phyloP scores from a whole-genome alignment of 176 grass and related monocot genomes.

The Hyparrhenia diplandra region DNA sequence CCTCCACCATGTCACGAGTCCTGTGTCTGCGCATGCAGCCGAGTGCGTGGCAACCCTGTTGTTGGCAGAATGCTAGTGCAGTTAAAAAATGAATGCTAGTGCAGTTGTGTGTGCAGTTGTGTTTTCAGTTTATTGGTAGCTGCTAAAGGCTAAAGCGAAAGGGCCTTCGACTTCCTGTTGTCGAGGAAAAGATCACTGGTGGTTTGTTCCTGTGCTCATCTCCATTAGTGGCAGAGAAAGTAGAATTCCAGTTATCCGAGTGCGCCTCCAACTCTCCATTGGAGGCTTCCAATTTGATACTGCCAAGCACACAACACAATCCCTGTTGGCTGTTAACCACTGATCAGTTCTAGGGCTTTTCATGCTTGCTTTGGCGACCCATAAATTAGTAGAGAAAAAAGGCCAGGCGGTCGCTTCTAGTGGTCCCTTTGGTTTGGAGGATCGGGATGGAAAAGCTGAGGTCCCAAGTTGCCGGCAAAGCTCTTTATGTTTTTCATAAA shows the following conservation, averaged over 20 bases:
- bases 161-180: not conserved
- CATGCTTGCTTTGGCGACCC: conserved; percentile 2
- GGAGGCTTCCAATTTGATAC: conserved; percentile 7
- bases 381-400: not conserved
- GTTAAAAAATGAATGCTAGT: no score
- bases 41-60: not conserved
- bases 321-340: not conserved
- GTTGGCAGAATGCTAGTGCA: not conserved
- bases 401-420: no score
- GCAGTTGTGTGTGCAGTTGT: no score
- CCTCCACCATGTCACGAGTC: not conserved
- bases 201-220: not conserved
- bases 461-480: not conserved
- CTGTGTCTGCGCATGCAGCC: no score
- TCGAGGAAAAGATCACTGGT: not conserved
- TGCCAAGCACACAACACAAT: no score
- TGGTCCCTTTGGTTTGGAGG: not conserved
- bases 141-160: not conserved
- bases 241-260: not conserved
- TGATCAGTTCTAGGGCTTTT: not conserved
- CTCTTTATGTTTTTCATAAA: no score
- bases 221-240: not conserved
- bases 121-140: not conserved
- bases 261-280: no score
- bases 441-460: not conserved